Base-by-base conservation (phyloP, 805 yeast species). In the Ogataea sp. region DNA sequence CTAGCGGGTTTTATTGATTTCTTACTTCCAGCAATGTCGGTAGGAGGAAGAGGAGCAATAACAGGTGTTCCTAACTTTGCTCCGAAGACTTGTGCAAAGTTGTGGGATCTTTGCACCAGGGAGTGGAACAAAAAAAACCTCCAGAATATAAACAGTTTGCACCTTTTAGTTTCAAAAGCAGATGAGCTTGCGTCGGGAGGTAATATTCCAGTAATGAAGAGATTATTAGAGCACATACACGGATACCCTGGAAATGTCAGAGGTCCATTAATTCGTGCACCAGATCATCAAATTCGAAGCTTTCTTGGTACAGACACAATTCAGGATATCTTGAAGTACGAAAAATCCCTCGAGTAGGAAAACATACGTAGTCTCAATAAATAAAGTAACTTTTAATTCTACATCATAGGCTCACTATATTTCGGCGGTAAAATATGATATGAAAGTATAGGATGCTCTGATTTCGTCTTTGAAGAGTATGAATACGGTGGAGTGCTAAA, bases 31-130 rank as follows among this genome's bases (percentile, higher is more conserved):
- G 46, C 47, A 16, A 17, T 38, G 4, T 34, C 30, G 9, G 49
- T 45, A 7, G 49, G 49, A 16, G 46, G 43, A 3, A 39, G 43
- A 4, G 49, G 49, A 7, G 44, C 49, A 15, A 45, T 45, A 23
- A 45, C 49, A 2, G 49, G 49, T 6, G 49, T 45, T 8, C 45
- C 49, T 4, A 45, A 45, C 30, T 45, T 45, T 39, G 49, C 49
- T n/a, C 49, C 49, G 11, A 45, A 45, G 23, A 40, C 47, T 4
- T 45, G 47, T 20, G 40, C 39, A 27, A 39, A 37, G 18, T 42
- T 45, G 1, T 45, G 49, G 49, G 31, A 41, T 3, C 25, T 41
- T 9, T 41, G 43, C 30, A 39, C 33, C 20, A 9, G 35, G 29
- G 42, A 38, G 15, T 24, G 41, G 20, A 41, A 41, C 6, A 15